Base-by-base conservation (phyloP, 2,329 filamentous ascomycete genomes). In the Whalleya microplaca region DNA sequence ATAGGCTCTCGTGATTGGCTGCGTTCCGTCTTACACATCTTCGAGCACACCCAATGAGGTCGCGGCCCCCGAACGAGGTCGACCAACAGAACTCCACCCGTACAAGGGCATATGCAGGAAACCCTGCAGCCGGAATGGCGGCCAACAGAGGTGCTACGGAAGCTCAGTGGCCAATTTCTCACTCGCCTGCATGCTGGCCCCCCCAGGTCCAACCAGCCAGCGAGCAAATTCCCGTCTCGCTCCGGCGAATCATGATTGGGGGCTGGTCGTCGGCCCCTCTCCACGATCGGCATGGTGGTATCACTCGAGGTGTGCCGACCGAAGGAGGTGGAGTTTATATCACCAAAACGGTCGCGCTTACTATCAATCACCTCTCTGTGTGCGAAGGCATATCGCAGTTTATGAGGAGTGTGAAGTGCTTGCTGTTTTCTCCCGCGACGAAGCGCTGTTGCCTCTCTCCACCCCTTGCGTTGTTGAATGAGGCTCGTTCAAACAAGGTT, bases 31-130 rank as follows among this genome's bases (percentile, higher is more conserved):
- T 16, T 46, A 18, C 21, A 19, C 41, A 29, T 9, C 48, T 48
- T 53, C 46, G 52, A 55, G 48, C 48, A 59, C 56, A 54, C 45
- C 63, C 63, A 66, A 66, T 65, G 48, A 63, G 57, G 61, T 61
- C 62, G 32, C 21, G 61, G 20, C 61, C 63, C 32, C 32, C 32
- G 14, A 57, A 45, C 47, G 47, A 55, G 54, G 51, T 27, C 45
- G 54, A 16, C 23, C 21, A 45, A 16, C 12, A 53, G 9, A 27
- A 46, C 48, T 50, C 45, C 51, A 55, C 55, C 44, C 40, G 23
- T 14, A 40, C 37, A 16, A 46, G 56, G 53, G 29, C 50, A 58
- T 55, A n/a, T 55, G 41, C 61, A 65, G 45, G 61, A 62, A 48
- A 42, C 41, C 47, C 40, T 60, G 60, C 62, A 66, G 57, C 43